phyloP scores from a whole-genome alignment of 352 stramenopile species.

The Phytopythium cucurbitacearum region DNA sequence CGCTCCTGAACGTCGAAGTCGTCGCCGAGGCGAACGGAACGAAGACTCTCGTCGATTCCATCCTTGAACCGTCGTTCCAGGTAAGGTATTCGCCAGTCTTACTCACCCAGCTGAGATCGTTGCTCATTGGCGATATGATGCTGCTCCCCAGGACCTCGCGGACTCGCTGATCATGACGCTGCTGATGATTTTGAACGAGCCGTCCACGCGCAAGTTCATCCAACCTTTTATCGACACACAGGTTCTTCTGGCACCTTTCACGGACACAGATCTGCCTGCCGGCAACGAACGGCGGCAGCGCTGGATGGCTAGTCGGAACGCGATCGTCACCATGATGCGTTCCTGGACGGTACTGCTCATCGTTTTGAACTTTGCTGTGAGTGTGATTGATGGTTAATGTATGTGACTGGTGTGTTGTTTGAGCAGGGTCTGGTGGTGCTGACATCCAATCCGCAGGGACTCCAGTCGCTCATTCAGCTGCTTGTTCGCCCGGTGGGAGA shows the following conservation, averaged over 20 bases:
- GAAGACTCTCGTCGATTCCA: slow-evolving; percentile 81
- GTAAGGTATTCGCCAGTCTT: slow-evolving; percentile 3
- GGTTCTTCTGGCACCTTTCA: slow-evolving; percentile 84
- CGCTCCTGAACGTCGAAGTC: slow-evolving; percentile 76
- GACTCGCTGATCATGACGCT: slow-evolving; percentile 85
- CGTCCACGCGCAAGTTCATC: slow-evolving; percentile 80
- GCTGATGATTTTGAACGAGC: slow-evolving; percentile 82
- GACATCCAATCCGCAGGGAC: slow-evolving; percentile 83
- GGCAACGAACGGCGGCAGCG: slow-evolving; percentile 81
- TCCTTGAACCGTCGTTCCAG: slow-evolving; percentile 86
- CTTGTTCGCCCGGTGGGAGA: slow-evolving; percentile 85
- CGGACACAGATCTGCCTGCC: slow-evolving; percentile 80
- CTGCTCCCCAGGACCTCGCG: slow-evolving; percentile 42
- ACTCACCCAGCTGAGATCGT: not conserved
- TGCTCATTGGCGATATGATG: not conserved
- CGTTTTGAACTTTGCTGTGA: not conserved
- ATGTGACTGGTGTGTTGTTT: not conserved
- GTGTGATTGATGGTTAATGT: not conserved
- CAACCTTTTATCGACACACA: slow-evolving; percentile 87
- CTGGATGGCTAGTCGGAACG: slow-evolving; percentile 88
- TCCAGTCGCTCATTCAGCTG: slow-evolving; percentile 83
- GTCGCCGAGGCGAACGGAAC: slow-evolving; percentile 82
- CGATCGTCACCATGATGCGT: slow-evolving; percentile 88
- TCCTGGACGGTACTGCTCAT: slow-evolving; percentile 66
- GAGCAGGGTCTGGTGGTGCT: slow-evolving; percentile 74